Conservation (phyloP, 768 basidiomycete genomes). For the Suillus alpinus region DNA sequence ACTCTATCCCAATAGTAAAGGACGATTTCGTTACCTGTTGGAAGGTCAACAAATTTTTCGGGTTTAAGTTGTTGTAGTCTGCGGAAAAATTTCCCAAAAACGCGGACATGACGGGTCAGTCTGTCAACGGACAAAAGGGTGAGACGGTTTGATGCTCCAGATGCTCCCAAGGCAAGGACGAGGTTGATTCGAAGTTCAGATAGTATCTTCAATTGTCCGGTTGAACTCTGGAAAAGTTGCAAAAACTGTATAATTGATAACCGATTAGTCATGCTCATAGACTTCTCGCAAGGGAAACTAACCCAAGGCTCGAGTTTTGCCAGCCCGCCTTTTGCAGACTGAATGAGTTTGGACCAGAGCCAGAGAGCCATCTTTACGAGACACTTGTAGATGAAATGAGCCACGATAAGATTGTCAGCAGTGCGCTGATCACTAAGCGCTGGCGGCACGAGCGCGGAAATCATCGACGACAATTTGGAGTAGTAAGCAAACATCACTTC, state of each 20-base stretch:
- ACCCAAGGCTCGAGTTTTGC: slow-evolving; percentile 54
- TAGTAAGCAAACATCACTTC: slow-evolving; percentile 60
- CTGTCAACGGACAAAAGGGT: slow-evolving; percentile 48
- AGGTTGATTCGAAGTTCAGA: slow-evolving; percentile 57
- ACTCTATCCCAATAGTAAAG: slow-evolving; percentile 83
- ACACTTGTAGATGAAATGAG: slow-evolving; percentile 74
- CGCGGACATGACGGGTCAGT: slow-evolving; percentile 64
- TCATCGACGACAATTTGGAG: slow-evolving; percentile 42
- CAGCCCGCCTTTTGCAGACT: slow-evolving; percentile 40
- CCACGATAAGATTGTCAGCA: slow-evolving; percentile 48
- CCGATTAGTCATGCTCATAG: background rate
- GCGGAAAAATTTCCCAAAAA: slow-evolving; percentile 81
- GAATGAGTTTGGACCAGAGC: slow-evolving; percentile 60
- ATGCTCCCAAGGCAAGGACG: slow-evolving; percentile 40
- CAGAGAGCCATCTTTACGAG: slow-evolving; percentile 68
- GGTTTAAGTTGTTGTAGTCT: slow-evolving; percentile 63
- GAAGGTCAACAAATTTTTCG: slow-evolving; percentile 59
- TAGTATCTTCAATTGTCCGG: slow-evolving; percentile 52
- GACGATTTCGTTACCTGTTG: slow-evolving; percentile 63
- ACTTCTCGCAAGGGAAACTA: slow-evolving; percentile 15
- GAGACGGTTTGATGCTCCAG: slow-evolving; percentile 32
- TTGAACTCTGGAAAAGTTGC: slow-evolving; percentile 59
- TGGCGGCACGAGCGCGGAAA: slow-evolving; percentile 30
- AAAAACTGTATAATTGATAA: slow-evolving; percentile 43
- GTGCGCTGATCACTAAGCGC: slow-evolving; percentile 38